Evolutionary conservation across 2,329 filamentous ascomycete genomes (phyloP).

Genomic region (Tolypocladium pustulatum): DNA sequence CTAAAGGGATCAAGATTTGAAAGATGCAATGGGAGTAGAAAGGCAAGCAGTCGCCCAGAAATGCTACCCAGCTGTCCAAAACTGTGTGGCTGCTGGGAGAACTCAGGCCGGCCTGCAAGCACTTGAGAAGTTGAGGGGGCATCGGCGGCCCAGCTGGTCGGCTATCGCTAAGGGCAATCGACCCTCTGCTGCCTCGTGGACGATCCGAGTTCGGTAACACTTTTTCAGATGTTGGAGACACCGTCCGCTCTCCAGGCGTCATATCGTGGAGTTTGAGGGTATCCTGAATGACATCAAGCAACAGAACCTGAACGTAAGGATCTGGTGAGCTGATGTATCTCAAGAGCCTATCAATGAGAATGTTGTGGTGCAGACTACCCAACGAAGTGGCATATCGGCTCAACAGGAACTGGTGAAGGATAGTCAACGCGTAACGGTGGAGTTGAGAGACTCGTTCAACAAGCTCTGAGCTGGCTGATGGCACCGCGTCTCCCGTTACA

Average conservation of each 20-base stretch:
- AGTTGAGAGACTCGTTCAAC: constrained; percentile 48
- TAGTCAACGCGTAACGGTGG: constrained; percentile 58
- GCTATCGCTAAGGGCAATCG: constrained; percentile 21
- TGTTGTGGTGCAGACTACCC: constrained; percentile 50
- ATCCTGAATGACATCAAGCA: constrained; percentile 70
- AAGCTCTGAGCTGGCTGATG: constrained; percentile 13
- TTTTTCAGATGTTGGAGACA: constrained; percentile 37
- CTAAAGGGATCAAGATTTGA: constrained; percentile 79
- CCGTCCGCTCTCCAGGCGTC: constrained; percentile 26
- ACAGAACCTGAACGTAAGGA: constrained; percentile 61
- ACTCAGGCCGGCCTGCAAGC: constrained; percentile 71
- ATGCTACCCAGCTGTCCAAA: constrained; percentile 83
- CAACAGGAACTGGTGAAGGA: constrained; percentile 59
- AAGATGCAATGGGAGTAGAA: constrained; percentile 80
- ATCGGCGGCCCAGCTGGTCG: constrained; percentile 31
- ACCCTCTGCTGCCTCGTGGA: constrained; percentile 25
- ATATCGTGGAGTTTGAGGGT: constrained; percentile 56
- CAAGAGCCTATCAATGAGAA: constrained; percentile 58
- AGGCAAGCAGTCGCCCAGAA: constrained; percentile 74
- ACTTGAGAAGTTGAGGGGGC: constrained; percentile 66
- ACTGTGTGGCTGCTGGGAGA: constrained; percentile 63
- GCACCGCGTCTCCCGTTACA: constrained; percentile 25
- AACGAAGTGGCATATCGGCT: constrained; percentile 51
- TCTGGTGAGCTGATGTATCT: constrained; percentile 51
- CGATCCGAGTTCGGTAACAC: constrained; percentile 30